Base-by-base conservation (phyloP, 805 yeast species). In the Metschnikowia proteae region DNA sequence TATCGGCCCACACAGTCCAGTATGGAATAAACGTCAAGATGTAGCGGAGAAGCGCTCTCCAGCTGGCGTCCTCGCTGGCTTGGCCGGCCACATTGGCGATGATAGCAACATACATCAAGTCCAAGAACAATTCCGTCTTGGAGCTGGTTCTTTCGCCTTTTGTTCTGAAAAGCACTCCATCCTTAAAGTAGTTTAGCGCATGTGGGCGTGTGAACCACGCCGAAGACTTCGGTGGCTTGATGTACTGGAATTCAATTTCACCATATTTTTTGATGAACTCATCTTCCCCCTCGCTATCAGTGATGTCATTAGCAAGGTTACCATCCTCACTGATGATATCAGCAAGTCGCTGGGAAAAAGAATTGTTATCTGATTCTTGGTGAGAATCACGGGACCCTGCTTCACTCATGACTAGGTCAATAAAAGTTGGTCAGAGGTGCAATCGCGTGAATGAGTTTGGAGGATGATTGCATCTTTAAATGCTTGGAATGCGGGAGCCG, bases 1-100 rank as follows among this genome's bases (percentile, higher is more conserved):
- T 67, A 56, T 82, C 86, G n/a, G 74, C 62, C 87, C 88, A 83
- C 23, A 82, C 78, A 22, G 74, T 75, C 79, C 81, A 83, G n/a
- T 81, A 74, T 0, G 85, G 86, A 17, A 78, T 44, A 48, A 81
- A 82, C 2, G 80, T 59, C 37, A 82, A 56, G 5, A 79, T 46
- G 57, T 81, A 82, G 53, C 71, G 71, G 34, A 75, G 62, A 26
- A 82, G 61, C 0, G 80, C 62, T 3, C 58, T 59, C 34, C 83
- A 83, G 17, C 71, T 61, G 29, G 82, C 81, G 13, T 75, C 60
- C 48, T 75, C 79, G 4, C 78, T 70, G 0, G 83, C 83, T 38
- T 64, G 63, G 4, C 78, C 71, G 0, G 87, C 86, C 38, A 82
- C 63, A 48, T 80, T 80, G 23, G 85, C 79, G 28, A 80, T 79